Evolutionary conservation across 2,329 filamentous ascomycete species (phyloP).

Genomic region (Zalaria obscura): DNA sequence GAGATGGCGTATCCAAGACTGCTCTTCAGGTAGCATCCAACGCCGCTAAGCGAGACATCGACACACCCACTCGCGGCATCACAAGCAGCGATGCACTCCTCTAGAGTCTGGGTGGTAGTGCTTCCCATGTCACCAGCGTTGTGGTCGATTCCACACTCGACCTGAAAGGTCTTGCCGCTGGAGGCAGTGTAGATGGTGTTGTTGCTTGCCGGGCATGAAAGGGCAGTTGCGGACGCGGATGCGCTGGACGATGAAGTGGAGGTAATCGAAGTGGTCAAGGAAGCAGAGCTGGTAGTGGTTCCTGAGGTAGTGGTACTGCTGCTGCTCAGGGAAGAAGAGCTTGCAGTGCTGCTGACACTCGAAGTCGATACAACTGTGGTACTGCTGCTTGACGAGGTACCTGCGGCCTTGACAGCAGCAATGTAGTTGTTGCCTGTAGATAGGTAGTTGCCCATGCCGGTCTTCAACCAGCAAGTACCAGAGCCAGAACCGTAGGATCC

Average conservation of each 20-base stretch:
- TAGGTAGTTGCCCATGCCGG: constrained; percentile 4
- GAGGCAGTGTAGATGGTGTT: constrained; percentile 8
- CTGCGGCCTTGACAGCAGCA: constrained; percentile 4
- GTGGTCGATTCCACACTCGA: constrained; percentile 16
- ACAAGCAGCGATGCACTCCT: constrained; percentile 13
- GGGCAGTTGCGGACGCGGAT: constrained; percentile 4
- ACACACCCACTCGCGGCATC: constrained; percentile 9
- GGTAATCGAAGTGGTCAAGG: constrained; percentile 2
- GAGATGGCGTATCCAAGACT: constrained; percentile 8
- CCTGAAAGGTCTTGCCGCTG: constrained; percentile 8
- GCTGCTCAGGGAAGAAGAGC: constrained; percentile 4
- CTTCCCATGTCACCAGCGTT: constrained; percentile 12
- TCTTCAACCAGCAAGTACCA: constrained; percentile 13
- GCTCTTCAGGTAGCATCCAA: constrained; percentile 9
- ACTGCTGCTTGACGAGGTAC: background rate
- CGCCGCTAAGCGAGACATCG: constrained; percentile 11
- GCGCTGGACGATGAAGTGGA: constrained; percentile 6
- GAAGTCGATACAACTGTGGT: constrained; percentile 1
- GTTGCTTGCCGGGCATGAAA: constrained; percentile 15
- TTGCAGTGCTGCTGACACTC: background rate
- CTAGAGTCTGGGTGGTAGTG: constrained; percentile 7
- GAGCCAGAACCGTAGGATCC: constrained; percentile 7
- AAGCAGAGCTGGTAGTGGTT: background rate
- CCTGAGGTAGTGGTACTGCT: constrained; percentile 4
- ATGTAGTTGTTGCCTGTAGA: constrained; percentile 4